phyloP scores from a whole-genome alignment of 148 eudicot species.

The Gaultheria prostrata region DNA sequence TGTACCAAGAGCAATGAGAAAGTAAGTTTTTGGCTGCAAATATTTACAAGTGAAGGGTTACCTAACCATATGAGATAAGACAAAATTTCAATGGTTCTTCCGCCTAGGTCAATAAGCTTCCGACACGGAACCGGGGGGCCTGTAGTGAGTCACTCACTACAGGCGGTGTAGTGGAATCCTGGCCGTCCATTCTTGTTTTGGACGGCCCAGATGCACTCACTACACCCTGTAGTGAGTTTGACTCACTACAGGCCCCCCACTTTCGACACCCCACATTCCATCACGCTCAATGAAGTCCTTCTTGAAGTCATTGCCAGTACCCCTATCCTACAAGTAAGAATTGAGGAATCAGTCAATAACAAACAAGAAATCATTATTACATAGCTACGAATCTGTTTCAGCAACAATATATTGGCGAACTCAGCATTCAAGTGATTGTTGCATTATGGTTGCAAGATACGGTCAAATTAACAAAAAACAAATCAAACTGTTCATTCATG shows the following conservation, averaged over 20 bases:
- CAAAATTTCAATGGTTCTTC: slow-evolving; percentile 88
- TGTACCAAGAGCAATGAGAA: too few relatives aligned
- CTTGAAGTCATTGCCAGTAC: slow-evolving; percentile 71
- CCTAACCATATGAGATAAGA: slow-evolving; percentile 82
- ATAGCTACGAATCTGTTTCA: neutral
- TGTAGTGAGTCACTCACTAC: too few relatives aligned
- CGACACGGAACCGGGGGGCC: too few relatives aligned
- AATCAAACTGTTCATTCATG: neutral
- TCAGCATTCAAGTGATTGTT: neutral
- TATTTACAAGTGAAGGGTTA: slow-evolving; percentile 17
- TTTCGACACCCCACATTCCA: too few relatives aligned
- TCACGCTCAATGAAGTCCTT: slow-evolving; percentile 87
- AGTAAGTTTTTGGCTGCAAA: too few relatives aligned
- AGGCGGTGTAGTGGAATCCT: too few relatives aligned
- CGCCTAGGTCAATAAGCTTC: slow-evolving; percentile 86
- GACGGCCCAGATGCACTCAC: too few relatives aligned
- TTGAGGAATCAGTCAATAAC: neutral
- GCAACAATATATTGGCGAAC: neutral
- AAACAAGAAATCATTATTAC: neutral
- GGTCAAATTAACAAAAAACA: neutral
- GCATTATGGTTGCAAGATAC: neutral
- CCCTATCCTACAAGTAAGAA: slow-evolving; percentile 60
- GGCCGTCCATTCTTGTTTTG: too few relatives aligned
- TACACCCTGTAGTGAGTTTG: too few relatives aligned
- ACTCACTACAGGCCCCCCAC: too few relatives aligned